A percentile compares a stretch with the other conserved stretches of the same genome.
These are phyloP conservation scores for Periconia sp. DNA, from an alignment of 2,329 filamentous ascomycete species.

Conservation along the genomic window DNA sequence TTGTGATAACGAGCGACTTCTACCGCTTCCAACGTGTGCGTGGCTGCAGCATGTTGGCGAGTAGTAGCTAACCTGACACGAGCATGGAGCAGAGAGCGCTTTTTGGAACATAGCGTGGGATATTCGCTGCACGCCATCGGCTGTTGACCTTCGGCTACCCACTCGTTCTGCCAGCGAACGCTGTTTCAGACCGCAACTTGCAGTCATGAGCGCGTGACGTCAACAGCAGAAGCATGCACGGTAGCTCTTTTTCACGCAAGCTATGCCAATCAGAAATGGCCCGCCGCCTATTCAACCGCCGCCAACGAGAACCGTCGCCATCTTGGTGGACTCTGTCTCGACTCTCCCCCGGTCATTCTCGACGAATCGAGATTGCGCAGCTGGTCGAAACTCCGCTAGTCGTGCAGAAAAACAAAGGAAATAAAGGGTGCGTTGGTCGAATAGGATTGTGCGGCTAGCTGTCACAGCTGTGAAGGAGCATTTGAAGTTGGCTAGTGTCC, in stretches of 20 bases:
- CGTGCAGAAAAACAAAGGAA: background rate
- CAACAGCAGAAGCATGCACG: background rate
- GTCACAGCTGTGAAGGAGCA: background rate
- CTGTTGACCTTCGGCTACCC: background rate
- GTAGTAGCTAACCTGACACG: background rate
- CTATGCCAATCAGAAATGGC: background rate
- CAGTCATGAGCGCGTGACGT: background rate
- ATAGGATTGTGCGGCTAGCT: constrained; percentile 1
- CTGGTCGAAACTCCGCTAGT: background rate
- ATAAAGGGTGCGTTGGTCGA: background rate
- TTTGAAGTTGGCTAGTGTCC: constrained; percentile 4
- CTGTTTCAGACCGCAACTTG: background rate
- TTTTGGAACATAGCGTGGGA: background rate
- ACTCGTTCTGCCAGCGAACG: background rate
- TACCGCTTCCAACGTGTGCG: background rate
- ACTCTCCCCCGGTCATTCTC: background rate
- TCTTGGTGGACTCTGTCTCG: background rate
- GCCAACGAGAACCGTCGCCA: background rate
- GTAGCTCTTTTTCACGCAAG: background rate
- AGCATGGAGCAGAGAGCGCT: background rate
- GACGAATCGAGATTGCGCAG: background rate
- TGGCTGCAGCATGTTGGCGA: background rate
- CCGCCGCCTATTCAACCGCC: too few species aligned
- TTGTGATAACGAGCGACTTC: background rate
- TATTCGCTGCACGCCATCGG: background rate